A percentile compares a stretch with the other conserved stretches of the same genome.
Evolutionary conservation across 768 basidiomycete genomes (phyloP).

Genomic region (Chalciporus pseudorubinellus): DNA sequence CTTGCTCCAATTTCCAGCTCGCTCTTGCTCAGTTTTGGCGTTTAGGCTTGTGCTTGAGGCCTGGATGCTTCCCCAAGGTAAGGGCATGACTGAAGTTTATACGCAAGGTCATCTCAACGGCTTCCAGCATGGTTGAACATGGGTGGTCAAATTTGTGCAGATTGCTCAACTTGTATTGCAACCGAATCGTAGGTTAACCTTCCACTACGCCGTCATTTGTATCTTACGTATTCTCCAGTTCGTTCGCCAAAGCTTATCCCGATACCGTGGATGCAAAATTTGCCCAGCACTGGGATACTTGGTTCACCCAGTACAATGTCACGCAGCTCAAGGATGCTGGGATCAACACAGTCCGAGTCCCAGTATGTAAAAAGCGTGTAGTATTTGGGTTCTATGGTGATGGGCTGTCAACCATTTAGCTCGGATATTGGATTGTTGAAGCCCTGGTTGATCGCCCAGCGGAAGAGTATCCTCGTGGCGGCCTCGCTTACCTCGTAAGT

Average conservation of each 20-base stretch:
- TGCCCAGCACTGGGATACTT: conserved; percentile 65
- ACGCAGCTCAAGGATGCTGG: conserved; percentile 48
- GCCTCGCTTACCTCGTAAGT: conserved; percentile 60
- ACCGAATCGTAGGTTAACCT: conserved; percentile 57
- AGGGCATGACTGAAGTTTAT: not conserved
- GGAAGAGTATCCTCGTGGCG: conserved; percentile 71
- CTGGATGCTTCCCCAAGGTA: conserved; percentile 81
- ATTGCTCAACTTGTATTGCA: conserved; percentile 62
- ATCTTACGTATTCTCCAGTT: conserved; percentile 35
- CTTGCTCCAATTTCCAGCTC: not conserved
- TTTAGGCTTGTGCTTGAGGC: conserved; percentile 72
- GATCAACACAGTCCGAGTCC: conserved; percentile 76
- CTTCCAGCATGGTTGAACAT: conserved; percentile 63
- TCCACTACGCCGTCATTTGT: too few species aligned
- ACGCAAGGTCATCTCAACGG: not conserved
- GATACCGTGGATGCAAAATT: conserved; percentile 56
- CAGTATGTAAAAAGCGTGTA: conserved; percentile 41
- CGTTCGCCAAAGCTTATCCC: conserved; percentile 59
- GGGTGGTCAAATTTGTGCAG: conserved; percentile 63
- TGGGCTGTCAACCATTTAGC: conserved; percentile 35
- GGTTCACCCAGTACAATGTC: conserved; percentile 70
- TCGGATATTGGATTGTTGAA: conserved; percentile 84
- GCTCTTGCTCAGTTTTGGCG: conserved; percentile 3
- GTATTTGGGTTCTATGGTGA: not conserved
- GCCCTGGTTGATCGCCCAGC: conserved; percentile 56